A percentile compares a stretch with the other conserved stretches of the same genome.
These are phyloP conservation scores for Trichosporon faecale DNA, from an alignment of 1,284 basidiomycete species.

Conservation along the genomic window DNA sequence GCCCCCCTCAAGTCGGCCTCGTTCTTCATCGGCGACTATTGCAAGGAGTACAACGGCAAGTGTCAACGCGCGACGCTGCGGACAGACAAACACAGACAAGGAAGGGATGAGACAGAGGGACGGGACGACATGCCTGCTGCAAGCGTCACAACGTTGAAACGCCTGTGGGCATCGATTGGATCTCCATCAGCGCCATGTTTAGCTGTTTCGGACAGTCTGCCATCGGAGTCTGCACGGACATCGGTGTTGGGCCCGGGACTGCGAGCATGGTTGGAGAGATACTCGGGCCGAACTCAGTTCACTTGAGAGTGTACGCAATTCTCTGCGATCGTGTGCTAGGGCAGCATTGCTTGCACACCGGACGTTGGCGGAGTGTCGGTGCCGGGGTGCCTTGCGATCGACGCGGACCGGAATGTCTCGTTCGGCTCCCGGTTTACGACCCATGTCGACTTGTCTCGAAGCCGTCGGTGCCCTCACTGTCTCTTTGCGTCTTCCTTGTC, in stretches of 20 bases:
- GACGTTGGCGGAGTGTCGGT: background rate
- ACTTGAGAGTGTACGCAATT: background rate
- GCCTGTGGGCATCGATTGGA: background rate
- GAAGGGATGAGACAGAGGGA: background rate
- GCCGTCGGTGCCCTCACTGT: background rate
- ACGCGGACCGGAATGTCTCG: background rate
- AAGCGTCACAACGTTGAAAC: background rate
- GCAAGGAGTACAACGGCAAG: conserved; percentile 94
- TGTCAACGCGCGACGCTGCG: conserved; percentile 23
- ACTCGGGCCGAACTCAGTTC: background rate
- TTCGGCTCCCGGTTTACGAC: too few species aligned
- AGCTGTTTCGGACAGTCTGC: background rate
- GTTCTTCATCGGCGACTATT: conserved; percentile 95
- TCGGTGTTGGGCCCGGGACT: too few species aligned
- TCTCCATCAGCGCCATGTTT: background rate
- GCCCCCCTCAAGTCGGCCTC: conserved; percentile 94
- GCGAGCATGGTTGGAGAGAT: background rate
- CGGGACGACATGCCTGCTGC: background rate
- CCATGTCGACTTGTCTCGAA: background rate
- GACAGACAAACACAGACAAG: background rate
- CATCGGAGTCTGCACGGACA: background rate
- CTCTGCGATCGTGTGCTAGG: background rate
- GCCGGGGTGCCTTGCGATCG: background rate
- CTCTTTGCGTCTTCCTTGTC: background rate
- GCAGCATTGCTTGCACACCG: background rate